These are phyloP conservation scores for Craterostigma plantagineum DNA, from an alignment of 257 asterid genomes.

Conservation along the genomic window DNA sequence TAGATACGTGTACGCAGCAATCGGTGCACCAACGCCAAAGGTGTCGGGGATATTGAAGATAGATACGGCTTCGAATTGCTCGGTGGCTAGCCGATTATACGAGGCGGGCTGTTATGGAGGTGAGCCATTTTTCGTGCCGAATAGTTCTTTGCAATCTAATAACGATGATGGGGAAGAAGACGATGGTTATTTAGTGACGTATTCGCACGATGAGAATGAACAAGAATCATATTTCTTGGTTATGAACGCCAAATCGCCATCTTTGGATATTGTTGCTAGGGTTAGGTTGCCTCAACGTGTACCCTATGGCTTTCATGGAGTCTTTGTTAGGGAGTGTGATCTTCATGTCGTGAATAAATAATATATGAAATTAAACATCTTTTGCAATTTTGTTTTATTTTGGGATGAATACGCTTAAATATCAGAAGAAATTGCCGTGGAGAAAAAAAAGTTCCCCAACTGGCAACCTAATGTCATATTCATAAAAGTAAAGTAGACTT, in stretches of 20 bases:
- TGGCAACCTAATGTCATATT: too few species aligned
- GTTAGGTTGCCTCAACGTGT: not conserved
- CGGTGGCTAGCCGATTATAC: constrained; percentile 10
- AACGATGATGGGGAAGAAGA: not conserved
- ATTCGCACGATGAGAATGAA: not conserved
- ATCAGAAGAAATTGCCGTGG: too few species aligned
- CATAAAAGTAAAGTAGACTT: too few species aligned
- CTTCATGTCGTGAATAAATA: too few species aligned
- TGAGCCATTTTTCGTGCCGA: constrained; percentile 8
- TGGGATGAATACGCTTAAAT: too few species aligned
- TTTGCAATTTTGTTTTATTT: too few species aligned
- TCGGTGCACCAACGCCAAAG: not conserved
- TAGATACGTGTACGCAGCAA: constrained; percentile 14
- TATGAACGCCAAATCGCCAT: not conserved
- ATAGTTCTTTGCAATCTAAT: not conserved
- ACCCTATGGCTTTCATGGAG: constrained; percentile 1
- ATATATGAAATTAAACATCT: too few species aligned
- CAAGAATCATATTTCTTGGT: not conserved
- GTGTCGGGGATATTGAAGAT: not conserved
- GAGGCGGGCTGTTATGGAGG: constrained; percentile 14
- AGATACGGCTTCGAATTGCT: not conserved
- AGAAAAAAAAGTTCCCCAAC: too few species aligned
- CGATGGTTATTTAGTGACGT: constrained; percentile 1
- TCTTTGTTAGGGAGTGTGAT: not conserved
- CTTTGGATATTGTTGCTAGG: not conserved